Evolutionary conservation across 257 asterid species (phyloP).

Genomic region (Plantago ovata): DNA sequence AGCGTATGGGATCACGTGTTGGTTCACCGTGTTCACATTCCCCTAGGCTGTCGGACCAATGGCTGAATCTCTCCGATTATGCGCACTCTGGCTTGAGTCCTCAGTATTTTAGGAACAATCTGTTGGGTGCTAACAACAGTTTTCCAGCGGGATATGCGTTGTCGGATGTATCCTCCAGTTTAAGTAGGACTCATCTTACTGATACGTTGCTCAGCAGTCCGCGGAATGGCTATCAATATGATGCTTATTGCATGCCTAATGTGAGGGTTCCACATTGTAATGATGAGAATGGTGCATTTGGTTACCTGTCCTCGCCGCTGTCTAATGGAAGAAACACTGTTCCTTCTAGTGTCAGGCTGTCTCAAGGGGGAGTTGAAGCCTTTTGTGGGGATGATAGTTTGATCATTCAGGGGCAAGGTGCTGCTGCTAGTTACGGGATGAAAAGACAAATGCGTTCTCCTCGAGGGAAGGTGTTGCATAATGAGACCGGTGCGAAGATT

Average conservation of each 20-base stretch:
- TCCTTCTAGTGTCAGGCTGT: conserved; percentile 29
- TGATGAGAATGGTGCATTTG: conserved; percentile 26
- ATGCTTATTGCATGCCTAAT: conserved; percentile 27
- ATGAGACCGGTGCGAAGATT: conserved; percentile 28
- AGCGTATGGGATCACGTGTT: conserved; percentile 24
- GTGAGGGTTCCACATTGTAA: conserved; percentile 24
- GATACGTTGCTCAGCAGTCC: conserved; percentile 27
- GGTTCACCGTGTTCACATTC: conserved; percentile 28
- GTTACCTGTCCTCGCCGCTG: conserved; percentile 20
- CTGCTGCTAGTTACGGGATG: conserved; percentile 29
- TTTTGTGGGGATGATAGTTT: conserved; percentile 45
- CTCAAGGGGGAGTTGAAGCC: conserved; percentile 34
- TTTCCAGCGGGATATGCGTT: conserved; percentile 36
- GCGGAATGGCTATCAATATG: conserved; percentile 30
- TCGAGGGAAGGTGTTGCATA: conserved; percentile 21
- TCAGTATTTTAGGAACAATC: conserved; percentile 26
- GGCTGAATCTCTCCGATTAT: conserved; percentile 27
- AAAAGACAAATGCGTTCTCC: conserved; percentile 30
- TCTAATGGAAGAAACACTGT: conserved; percentile 33
- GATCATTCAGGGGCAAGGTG: conserved; percentile 42
- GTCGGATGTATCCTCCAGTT: conserved; percentile 24
- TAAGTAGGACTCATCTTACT: conserved; percentile 26
- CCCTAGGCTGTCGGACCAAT: conserved; percentile 24
- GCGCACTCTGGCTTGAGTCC: conserved; percentile 27
- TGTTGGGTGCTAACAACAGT: conserved; percentile 18